Conservation (phyloP, 1,284 basidiomycete genomes). For the Trametes polyzona region DNA sequence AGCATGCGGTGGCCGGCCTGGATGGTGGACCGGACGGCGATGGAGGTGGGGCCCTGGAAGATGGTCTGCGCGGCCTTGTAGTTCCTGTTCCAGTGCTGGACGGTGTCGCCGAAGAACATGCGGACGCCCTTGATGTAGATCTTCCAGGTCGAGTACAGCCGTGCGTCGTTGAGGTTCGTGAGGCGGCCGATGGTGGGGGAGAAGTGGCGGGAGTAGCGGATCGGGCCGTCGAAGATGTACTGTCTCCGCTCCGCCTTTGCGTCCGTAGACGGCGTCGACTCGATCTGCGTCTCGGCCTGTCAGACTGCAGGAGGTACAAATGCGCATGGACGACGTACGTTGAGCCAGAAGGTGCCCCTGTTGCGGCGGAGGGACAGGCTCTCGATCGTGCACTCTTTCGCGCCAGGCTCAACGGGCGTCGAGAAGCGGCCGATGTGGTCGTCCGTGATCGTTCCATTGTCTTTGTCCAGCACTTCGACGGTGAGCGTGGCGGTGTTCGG, state of each 20-base stretch:
- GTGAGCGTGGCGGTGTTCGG: slow-evolving; percentile 59
- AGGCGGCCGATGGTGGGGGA: slow-evolving; percentile 68
- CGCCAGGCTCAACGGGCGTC: slow-evolving; percentile 53
- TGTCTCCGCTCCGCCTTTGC: slow-evolving; percentile 43
- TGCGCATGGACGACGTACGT: slow-evolving; percentile 47
- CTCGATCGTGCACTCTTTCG: slow-evolving; percentile 64
- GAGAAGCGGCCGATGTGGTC: slow-evolving; percentile 70
- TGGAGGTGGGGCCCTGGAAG: slow-evolving; percentile 62
- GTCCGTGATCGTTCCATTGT: slow-evolving; percentile 59
- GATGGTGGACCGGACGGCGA: slow-evolving; percentile 67
- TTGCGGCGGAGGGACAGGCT: slow-evolving; percentile 50
- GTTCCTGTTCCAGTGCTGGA: slow-evolving; percentile 66
- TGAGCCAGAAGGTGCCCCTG: slow-evolving; percentile 69
- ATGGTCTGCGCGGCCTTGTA: slow-evolving; percentile 74
- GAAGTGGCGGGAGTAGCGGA: slow-evolving; percentile 69
- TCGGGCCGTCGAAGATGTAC: slow-evolving; percentile 74
- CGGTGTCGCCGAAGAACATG: slow-evolving; percentile 59
- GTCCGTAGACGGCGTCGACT: slow-evolving; percentile 41
- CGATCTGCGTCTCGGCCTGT: slow-evolving; percentile 40
- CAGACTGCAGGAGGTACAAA: background rate
- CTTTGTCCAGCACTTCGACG: slow-evolving; percentile 69
- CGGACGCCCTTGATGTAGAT: slow-evolving; percentile 66
- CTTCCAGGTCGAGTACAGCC: slow-evolving; percentile 83
- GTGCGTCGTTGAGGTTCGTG: slow-evolving; percentile 60
- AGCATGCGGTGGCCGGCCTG: slow-evolving; percentile 73